Base-by-base conservation (phyloP, 148 eudicot species). In the Amaranthus palmeri region DNA sequence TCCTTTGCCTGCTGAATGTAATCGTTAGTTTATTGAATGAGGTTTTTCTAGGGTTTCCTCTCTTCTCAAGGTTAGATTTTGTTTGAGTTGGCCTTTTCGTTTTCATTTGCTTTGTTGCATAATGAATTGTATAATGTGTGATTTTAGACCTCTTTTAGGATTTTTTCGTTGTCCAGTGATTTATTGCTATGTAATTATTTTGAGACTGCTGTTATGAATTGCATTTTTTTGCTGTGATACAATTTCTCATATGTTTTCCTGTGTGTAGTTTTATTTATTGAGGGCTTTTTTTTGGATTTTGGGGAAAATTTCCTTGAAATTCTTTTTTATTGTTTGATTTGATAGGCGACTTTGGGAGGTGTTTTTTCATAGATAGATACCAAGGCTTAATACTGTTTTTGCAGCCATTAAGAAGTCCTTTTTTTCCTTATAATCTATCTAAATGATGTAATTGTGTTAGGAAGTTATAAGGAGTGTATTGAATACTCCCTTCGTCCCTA, bases 1-100 rank as follows among this genome's bases (percentile, higher is more conserved):
- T n/a, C 98, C 98, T 7, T 80, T 93, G 82, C 98, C 98, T 12
- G 86, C 98, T 65, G 97, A 93, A 67, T 55, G n/a, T 6, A 93
- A 91, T 78, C 96, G 98, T 67, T 92, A 72, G 83, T 13, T 48
- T 49, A 25, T 15, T 4, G 6, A 4, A 3, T 40, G 1, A 5
- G 25, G 25, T 8, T 2, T 6, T 0, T 45, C 56, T 50, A 47
- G 58, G 59, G 70, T n/a, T 47, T 63, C 61, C 12, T 14, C 40
- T 43, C 17, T 25, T 18, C 7, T 42, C 54, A 13, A 62, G 66
- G 71, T 66, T 59, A 52, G 66, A 42, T 11, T 52, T 36, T 56
- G 15, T 48, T 61, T 13, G 12, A 4, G 5, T 48, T 40, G 14
- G 41, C 15, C 10, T n/a, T 36, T 46, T 45, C 25, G 15, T 14